Percentiles rank a stretch among this genome's conserved stretches.
Evolutionary conservation across 352 stramenopile genomes (phyloP).

Genomic region (Phytophthora ramorum): DNA sequence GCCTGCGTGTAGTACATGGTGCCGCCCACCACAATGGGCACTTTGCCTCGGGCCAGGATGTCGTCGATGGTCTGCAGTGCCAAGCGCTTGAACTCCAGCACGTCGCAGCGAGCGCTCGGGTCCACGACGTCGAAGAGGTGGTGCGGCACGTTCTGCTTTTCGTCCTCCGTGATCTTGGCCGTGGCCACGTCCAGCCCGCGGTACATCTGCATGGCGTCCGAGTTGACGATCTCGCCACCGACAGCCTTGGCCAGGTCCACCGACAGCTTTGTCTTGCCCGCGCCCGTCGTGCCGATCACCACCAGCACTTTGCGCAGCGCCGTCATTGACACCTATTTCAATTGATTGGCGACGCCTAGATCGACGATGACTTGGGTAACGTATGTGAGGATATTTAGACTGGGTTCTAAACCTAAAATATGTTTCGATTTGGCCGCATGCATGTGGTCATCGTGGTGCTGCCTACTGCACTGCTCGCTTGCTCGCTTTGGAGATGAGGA

Average conservation of each 20-base stretch:
- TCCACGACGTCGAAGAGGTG: conserved; percentile 91
- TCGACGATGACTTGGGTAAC: too few species aligned
- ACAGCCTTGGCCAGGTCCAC: conserved; percentile 91
- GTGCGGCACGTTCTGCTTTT: conserved; percentile 90
- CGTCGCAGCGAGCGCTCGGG: conserved; percentile 74
- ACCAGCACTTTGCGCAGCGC: conserved; percentile 85
- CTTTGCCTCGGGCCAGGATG: conserved; percentile 84
- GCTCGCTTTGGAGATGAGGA: conserved; percentile 71
- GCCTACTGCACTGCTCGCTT: conserved; percentile 39
- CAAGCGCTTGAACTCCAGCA: conserved; percentile 83
- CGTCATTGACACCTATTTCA: conserved; percentile 23
- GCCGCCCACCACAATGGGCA: conserved; percentile 92
- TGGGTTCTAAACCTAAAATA: conserved; percentile 2
- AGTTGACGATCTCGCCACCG: conserved; percentile 92
- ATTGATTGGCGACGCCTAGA: conserved; percentile 7
- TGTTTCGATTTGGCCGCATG: neutral
- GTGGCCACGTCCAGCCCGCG: conserved; percentile 89
- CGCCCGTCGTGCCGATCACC: conserved; percentile 91
- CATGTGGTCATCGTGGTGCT: neutral
- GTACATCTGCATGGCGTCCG: conserved; percentile 94
- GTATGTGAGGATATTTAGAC: conserved; percentile 7
- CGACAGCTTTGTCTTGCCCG: conserved; percentile 93
- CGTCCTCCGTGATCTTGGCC: conserved; percentile 86
- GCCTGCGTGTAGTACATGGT: conserved; percentile 95
- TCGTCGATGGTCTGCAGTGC: conserved; percentile 85